Base-by-base conservation (phyloP, 768 basidiomycete species). In the Pleurotus tuber-regium region DNA sequence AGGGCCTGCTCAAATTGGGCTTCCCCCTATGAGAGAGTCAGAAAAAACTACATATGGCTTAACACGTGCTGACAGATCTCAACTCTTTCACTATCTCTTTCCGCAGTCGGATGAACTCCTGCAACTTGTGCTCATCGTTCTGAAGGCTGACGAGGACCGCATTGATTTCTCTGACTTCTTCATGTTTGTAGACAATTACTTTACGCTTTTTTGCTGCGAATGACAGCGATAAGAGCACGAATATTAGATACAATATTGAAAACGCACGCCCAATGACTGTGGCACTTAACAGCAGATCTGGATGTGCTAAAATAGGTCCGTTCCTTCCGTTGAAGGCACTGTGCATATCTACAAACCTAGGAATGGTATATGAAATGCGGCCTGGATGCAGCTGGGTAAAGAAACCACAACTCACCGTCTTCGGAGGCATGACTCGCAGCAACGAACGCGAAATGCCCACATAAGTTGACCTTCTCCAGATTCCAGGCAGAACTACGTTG, bases 381-480 rank as follows among this genome's bases (percentile, higher is more conserved):
- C n/a, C n/a, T n/a, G n/a, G n/a, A n/a, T n/a, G n/a, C n/a, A n/a
- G n/a, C n/a, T n/a, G n/a, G n/a, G n/a, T n/a, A n/a, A n/a, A n/a
- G 23, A 21, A 43, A 18, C 10, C 18, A 50, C 23, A 6, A 54
- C 57, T 21, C 5, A 61, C 61, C 49, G 51, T n/a, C 46, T 47
- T 7, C 19, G 31, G 21, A 51, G 39, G 50, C 61, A 62, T 4
- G 50, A 43, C 8, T 35, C 26, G 28, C 63, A 62, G 24, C 40
- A 48, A 25, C 58, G 56, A 12, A 53, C 30, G 24, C 52, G 55
- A 33, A 58, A 59, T 3, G 53, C 52, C 59, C 60, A 61, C 23
- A 58, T 5, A 14, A 53, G 12, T 36, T 38, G 59, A 50, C n/a
- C n/a, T 8, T 56, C 53, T 12, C 58, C 55, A 18, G 35, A 1